These are phyloP conservation scores for Populus hybrid DNA, from an alignment of 441 rosid species.

Conservation along the genomic window DNA sequence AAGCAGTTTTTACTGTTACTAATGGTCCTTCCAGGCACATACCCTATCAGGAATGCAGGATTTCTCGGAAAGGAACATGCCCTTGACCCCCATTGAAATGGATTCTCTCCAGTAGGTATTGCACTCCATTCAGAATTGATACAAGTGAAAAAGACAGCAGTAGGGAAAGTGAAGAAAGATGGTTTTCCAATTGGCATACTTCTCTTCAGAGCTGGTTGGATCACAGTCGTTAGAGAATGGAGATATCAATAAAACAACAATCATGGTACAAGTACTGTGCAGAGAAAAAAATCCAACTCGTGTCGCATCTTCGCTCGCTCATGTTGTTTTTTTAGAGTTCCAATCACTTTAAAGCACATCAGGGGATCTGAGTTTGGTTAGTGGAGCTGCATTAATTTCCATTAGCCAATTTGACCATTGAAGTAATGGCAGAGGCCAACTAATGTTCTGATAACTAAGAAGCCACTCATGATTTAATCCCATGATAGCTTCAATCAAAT, in stretches of 20 bases:
- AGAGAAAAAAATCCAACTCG: not conserved
- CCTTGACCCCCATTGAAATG: slow-evolving; percentile 16
- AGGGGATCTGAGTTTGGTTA: not conserved
- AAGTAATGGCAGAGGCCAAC: slow-evolving; percentile 7
- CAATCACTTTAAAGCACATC: not conserved
- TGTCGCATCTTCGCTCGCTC: not conserved
- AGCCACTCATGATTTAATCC: slow-evolving; percentile 17
- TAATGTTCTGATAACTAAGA: slow-evolving; percentile 10
- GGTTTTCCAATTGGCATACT: not conserved
- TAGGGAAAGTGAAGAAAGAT: not conserved
- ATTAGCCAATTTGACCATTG: slow-evolving; percentile 3
- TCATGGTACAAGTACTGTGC: no score
- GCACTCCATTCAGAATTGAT: not conserved
- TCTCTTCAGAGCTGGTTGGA: not conserved
- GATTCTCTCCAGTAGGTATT: slow-evolving; percentile 3
- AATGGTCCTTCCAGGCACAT: slow-evolving; percentile 7
- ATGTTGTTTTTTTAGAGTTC: not conserved
- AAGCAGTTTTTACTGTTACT: not conserved
- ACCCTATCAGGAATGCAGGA: slow-evolving; percentile 13
- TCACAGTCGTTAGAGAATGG: not conserved
- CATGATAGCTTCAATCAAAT: slow-evolving; percentile 3
- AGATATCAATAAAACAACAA: not conserved
- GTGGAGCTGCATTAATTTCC: slow-evolving; percentile 12
- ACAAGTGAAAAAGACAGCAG: not conserved
- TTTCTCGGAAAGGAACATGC: slow-evolving; percentile 9